A percentile compares a stretch with the other conserved stretches of the same genome.
Evolutionary conservation across 805 yeast genomes (phyloP).

Genomic region (Kodamaea lidongshanica): DNA sequence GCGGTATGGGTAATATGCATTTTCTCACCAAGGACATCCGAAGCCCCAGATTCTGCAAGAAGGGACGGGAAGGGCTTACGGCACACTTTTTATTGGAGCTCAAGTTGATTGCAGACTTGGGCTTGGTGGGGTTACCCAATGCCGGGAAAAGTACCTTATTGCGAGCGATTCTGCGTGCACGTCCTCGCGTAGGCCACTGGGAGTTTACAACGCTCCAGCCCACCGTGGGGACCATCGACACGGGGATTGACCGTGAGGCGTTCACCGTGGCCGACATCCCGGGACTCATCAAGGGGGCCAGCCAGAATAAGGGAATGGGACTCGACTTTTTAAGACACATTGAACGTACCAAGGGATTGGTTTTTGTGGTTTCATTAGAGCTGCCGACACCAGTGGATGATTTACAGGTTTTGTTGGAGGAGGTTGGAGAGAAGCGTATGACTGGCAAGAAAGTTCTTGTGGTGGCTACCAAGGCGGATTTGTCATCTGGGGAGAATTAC

Average conservation of each 20-base stretch:
- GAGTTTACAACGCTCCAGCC: slow-evolving; percentile 93
- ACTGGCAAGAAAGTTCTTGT: slow-evolving; percentile 59
- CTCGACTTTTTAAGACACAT: slow-evolving; percentile 86
- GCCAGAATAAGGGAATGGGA: slow-evolving; percentile 85
- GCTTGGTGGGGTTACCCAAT: slow-evolving; percentile 91
- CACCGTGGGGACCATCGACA: slow-evolving; percentile 77
- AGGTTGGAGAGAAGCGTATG: slow-evolving; percentile 63
- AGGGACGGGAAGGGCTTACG: slow-evolving; percentile 66
- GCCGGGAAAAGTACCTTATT: slow-evolving; percentile 92
- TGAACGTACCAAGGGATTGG: slow-evolving; percentile 85
- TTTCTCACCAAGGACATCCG: slow-evolving; percentile 77
- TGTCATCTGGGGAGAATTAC: slow-evolving; percentile 50
- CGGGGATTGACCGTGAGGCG: slow-evolving; percentile 56
- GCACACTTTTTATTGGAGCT: slow-evolving; percentile 72
- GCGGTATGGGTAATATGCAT: slow-evolving; percentile 97
- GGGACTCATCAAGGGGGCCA: slow-evolving; percentile 88
- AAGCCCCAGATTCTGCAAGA: slow-evolving; percentile 83
- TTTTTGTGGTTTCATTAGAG: slow-evolving; percentile 78
- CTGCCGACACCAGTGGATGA: slow-evolving; percentile 60
- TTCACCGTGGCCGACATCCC: slow-evolving; percentile 98
- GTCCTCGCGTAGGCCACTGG: slow-evolving; percentile 94
- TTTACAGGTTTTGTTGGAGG: slow-evolving; percentile 54
- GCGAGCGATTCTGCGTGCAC: slow-evolving; percentile 80
- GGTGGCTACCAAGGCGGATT: slow-evolving; percentile 93
- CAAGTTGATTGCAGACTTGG: slow-evolving; percentile 85